These are phyloP conservation scores for Solanum etuberosum DNA, from an alignment of 257 asterid species.

Conservation along the genomic window DNA sequence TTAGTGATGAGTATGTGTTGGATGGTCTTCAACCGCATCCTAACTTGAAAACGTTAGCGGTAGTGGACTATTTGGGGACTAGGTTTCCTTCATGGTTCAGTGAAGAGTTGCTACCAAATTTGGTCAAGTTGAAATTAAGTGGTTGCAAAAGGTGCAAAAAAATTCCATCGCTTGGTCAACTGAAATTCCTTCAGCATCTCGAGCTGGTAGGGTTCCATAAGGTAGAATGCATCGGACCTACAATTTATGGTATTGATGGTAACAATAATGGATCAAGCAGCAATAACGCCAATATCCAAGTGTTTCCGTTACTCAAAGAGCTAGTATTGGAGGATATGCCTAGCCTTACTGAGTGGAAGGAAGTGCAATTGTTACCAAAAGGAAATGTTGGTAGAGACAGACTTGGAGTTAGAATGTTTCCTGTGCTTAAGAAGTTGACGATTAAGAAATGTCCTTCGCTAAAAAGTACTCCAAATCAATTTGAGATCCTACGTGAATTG, in stretches of 20 bases:
- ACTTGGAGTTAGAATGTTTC: conserved; percentile 1
- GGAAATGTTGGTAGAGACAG: neutral
- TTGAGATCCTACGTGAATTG: conserved; percentile 8
- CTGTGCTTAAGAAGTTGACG: neutral
- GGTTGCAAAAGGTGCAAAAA: neutral
- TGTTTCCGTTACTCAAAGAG: neutral
- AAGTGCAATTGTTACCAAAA: neutral
- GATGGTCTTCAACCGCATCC: conserved; percentile 15
- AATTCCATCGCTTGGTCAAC: conserved; percentile 11
- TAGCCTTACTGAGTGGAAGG: conserved; percentile 7
- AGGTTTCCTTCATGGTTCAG: conserved; percentile 11
- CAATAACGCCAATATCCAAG: neutral
- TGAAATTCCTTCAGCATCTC: conserved; percentile 1
- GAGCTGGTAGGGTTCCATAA: neutral
- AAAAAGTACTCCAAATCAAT: conserved; percentile 12
- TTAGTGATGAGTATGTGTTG: neutral
- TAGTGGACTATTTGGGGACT: neutral
- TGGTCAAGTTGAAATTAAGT: neutral
- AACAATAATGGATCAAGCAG: neutral
- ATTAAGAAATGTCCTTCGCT: neutral
- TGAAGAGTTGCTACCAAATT: neutral
- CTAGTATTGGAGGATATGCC: neutral
- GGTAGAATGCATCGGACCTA: neutral
- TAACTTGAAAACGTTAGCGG: neutral
- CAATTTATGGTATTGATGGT: neutral